Base-by-base conservation (phyloP, 2,329 filamentous ascomycete species). In the Diaporthe citri region DNA sequence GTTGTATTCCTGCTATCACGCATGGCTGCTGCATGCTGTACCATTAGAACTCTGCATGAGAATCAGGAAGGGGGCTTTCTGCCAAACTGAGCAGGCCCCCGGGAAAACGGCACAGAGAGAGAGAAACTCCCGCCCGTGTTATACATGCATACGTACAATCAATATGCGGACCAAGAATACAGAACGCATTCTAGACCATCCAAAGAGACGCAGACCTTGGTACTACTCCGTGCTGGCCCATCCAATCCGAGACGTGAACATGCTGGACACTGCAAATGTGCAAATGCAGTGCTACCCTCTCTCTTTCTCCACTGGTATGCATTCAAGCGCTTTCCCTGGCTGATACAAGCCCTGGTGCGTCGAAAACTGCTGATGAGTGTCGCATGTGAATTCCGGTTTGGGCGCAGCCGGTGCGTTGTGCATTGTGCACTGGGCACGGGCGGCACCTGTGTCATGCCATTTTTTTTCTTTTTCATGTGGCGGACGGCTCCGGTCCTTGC, bases 21-120 rank as follows among this genome's bases (percentile, higher is more conserved):
- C 64, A 69, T 69, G 64, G 64, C 64, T 69, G 64, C 64, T 69
- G 64, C 64, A 69, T 55, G 34, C 48, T 69, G 46, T 69, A 69
- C 48, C n/a, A 55, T 55, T 69, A 55, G 48, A 69, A 28, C 46
- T 69, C 34, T 55, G 48, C 64, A 69, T 69, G 64, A 55, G 64
- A 69, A 55, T 55, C 64, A 69, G 48, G 25, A 20, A 17, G 46
- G 46, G 43, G n/a, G 46, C 17, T 22, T 25, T 25, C 22, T 41
- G 34, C 6, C 20, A 15, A 55, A 8, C 13, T 41, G 48, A 55
- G 64, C 64, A 69, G 17, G 13, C 64, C 48, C 31, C 52, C n/a
- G n/a, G 13, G 34, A n/a, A 52, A 28, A 41, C 31, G 48, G 48
- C 48, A 55, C 34, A 55, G 15, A 41, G 55, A 57, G 2, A 41